Conservation (phyloP, 208 protist species). For the Trypanosoma brucei region DNA sequence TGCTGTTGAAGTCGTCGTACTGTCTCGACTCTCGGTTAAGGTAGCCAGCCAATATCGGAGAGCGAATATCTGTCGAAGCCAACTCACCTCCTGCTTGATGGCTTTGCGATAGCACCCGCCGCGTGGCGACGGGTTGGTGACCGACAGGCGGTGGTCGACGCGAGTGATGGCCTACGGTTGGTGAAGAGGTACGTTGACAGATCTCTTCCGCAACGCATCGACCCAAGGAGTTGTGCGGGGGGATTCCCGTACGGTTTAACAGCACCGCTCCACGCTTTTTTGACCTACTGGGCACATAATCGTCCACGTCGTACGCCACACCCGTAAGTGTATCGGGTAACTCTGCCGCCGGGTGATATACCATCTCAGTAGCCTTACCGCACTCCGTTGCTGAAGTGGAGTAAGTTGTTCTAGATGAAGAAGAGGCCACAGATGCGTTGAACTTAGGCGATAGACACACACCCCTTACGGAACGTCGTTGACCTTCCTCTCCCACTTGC, state of each 20-base stretch:
- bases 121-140: background rate
- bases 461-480: no score
- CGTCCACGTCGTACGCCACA: conserved; percentile 54
- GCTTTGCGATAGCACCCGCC: background rate
- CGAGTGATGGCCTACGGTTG: background rate
- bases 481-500: background rate
- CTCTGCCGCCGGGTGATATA: background rate
- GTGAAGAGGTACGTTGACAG: background rate
- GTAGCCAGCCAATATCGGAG: background rate
- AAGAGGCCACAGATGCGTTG: background rate
- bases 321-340: conserved; percentile 29
- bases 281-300: conserved; percentile 16
- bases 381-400: background rate
- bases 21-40: background rate
- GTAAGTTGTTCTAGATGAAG: background rate
- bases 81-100: background rate
- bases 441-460: background rate
- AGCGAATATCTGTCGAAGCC: background rate
- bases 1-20: background rate
- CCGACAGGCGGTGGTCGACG: background rate
- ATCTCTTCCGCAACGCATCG: background rate
- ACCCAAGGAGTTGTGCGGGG: background rate
- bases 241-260: conserved; percentile 15
- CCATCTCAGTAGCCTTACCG: background rate
- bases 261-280: background rate